A percentile compares a stretch with the other conserved stretches of the same genome.
phyloP scores from a whole-genome alignment of 306 rosid species.

The Trifolium fragiferum region DNA sequence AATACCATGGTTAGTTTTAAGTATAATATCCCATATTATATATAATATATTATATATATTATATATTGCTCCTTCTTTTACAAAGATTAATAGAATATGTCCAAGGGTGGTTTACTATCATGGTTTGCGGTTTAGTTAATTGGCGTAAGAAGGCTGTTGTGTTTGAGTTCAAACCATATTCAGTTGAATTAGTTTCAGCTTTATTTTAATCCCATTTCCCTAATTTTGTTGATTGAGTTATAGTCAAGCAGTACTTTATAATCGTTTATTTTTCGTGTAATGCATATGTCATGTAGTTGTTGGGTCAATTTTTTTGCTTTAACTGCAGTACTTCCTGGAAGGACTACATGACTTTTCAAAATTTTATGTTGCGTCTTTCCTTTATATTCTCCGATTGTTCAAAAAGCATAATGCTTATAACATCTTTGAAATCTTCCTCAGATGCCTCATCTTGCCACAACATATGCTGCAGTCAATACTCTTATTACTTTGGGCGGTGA shows the following conservation, averaged over 20 bases:
- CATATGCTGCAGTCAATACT: constrained; percentile 91
- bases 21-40: constrained; percentile 2
- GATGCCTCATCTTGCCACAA: constrained; percentile 98
- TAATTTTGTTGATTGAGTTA: neutral
- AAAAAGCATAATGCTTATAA: constrained; percentile 25
- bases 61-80: neutral
- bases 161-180: constrained; percentile 20
- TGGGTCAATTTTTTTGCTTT: constrained; percentile 7
- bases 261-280: neutral
- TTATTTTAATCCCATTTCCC: neutral
- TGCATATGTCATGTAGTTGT: constrained; percentile 11
- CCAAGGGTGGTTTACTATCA: neutral
- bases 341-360: constrained; percentile 7
- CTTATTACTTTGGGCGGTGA: constrained; percentile 82
- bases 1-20: constrained; percentile 9
- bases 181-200: constrained; percentile 25
- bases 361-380: neutral
- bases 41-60: neutral
- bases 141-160: constrained; percentile 1
- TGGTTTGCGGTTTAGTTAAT: neutral
- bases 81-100: neutral
- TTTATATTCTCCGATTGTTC: constrained; percentile 9
- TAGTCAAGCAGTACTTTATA: neutral
- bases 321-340: constrained; percentile 9
- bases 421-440: constrained; percentile 48